Evolutionary conservation across 768 basidiomycete species (phyloP), one percentile per base, ranked within the genome.

Genomic region (Mycena vitilis): DNA sequence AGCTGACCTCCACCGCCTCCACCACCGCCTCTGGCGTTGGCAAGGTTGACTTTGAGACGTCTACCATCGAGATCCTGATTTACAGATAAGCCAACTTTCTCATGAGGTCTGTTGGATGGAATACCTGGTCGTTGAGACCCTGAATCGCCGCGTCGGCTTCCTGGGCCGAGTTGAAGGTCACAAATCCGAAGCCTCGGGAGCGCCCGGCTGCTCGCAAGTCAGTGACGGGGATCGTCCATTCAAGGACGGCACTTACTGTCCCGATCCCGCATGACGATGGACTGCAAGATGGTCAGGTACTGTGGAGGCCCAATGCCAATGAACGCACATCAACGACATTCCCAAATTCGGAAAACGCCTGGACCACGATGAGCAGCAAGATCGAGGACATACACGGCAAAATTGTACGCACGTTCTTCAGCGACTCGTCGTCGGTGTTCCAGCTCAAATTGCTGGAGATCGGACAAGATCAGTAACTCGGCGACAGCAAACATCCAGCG

Each of bases 401-500:
- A 18, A n/a, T 18, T 18, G 20, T 25, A 51, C 61, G 18, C 48
- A 64, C 61, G 20, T 48, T 15, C 44, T 47, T 57, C 60, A 68
- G 23, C 40, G 60, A 61, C 0, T 68, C 62, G 59, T 69, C 67
- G 62, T 25, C 47, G 56, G 67, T 69, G 60, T 63, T 69, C 67
- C 67, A 69, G 25, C 67, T 69, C 67, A 69, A 73, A 69, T 76
- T 74, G 59, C 55, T 58, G 69, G 49, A 60, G 66, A 74, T 64
- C 70, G 42, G 63, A 65, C 71, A 74, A 72, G 72, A 72, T 74
- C 72, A 73, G 72, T 49, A 53, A 65, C 42, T 54, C 63, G 53
- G 30, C 60, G 36, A 51, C 61, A 61, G 49, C 60, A 34, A 60
- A 58, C 30, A 30, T 30, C 5, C 30, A 30, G 30, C 30, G 20